phyloP scores from a whole-genome alignment of 2,329 filamentous ascomycete genomes.

The Colletotrichum sidae region DNA sequence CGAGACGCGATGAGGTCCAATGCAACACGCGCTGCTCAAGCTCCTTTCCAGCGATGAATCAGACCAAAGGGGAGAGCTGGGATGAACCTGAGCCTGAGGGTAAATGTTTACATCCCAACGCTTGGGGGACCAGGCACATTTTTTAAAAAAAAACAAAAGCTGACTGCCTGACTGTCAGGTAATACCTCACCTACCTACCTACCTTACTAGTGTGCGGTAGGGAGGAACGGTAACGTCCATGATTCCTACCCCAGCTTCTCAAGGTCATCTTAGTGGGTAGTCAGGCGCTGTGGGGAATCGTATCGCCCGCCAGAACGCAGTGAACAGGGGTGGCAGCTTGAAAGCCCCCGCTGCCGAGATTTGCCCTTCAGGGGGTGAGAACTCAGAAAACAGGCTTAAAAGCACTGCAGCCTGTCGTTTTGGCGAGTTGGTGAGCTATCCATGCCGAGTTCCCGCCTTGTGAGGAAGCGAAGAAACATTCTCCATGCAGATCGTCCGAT shows the following conservation, averaged over 20 bases:
- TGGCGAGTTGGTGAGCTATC: not conserved
- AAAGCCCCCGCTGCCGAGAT: slow-evolving; percentile 30
- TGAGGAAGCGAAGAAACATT: slow-evolving; percentile 10
- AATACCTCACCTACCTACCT: no score
- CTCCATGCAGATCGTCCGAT: slow-evolving; percentile 14
- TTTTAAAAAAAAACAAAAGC: slow-evolving; percentile 7
- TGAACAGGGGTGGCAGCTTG: slow-evolving; percentile 16
- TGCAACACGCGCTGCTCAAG: slow-evolving; percentile 9
- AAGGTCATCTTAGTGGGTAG: slow-evolving; percentile 15
- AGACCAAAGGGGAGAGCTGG: not conserved
- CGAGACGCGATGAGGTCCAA: not conserved
- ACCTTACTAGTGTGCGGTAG: not conserved
- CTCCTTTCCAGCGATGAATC: slow-evolving; percentile 7
- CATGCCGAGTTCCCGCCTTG: slow-evolving; percentile 21
- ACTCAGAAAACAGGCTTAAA: slow-evolving; percentile 31
- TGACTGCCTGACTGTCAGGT: no score
- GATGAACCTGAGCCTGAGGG: slow-evolving; percentile 20
- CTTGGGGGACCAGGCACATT: slow-evolving; percentile 20
- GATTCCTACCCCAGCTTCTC: slow-evolving; percentile 21
- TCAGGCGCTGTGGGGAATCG: slow-evolving; percentile 9
- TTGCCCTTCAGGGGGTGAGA: slow-evolving; percentile 24
- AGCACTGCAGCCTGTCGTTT: slow-evolving; percentile 6
- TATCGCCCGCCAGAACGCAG: slow-evolving; percentile 1
- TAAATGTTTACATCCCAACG: not conserved
- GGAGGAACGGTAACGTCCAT: slow-evolving; percentile 29